A percentile compares a stretch with the other conserved stretches of the same genome.
Evolutionary conservation across 371 early-diverging fungal genomes (phyloP).

Genomic region (Mortierella sp.): DNA sequence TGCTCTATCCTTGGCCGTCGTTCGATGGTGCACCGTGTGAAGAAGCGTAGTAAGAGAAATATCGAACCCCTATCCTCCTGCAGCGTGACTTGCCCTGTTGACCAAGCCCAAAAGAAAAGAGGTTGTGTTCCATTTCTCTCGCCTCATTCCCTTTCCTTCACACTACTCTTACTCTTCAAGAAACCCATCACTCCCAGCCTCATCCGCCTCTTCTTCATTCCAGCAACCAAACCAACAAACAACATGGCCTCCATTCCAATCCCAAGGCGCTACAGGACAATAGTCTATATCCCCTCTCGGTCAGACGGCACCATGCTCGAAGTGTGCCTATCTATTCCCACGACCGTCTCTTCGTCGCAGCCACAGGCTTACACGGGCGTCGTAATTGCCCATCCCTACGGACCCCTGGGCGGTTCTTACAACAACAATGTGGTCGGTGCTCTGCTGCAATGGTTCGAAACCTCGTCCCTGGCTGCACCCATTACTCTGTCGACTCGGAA

Average conservation of each 20-base stretch:
- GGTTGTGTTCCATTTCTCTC: too few species aligned
- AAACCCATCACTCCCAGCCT: not conserved
- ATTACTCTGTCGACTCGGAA: not conserved
- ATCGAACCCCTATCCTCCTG: not conserved
- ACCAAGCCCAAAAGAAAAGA: not conserved
- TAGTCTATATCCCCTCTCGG: constrained; percentile 49
- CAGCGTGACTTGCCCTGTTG: not conserved
- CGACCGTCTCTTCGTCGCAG: constrained; percentile 24
- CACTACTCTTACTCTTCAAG: not conserved
- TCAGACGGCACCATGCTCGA: constrained; percentile 49
- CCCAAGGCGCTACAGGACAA: constrained; percentile 39
- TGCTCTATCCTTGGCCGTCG: not conserved
- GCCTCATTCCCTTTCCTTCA: not conserved
- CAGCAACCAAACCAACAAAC: not conserved
- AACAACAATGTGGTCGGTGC: constrained; percentile 56
- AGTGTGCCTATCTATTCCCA: constrained; percentile 48
- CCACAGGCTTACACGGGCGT: constrained; percentile 44
- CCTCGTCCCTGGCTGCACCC: constrained; percentile 20
- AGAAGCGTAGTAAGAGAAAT: too few species aligned
- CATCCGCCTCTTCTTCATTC: not conserved
- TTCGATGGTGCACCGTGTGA: too few species aligned
- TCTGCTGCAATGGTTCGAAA: constrained; percentile 55
- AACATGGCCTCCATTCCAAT: constrained; percentile 55
- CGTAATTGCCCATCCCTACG: constrained; percentile 55
- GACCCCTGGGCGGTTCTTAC: constrained; percentile 51